A percentile compares a stretch with the other conserved stretches of the same genome.
Conservation (phyloP, 169 alveolate genomes). For the Plasmodium gonderi region DNA sequence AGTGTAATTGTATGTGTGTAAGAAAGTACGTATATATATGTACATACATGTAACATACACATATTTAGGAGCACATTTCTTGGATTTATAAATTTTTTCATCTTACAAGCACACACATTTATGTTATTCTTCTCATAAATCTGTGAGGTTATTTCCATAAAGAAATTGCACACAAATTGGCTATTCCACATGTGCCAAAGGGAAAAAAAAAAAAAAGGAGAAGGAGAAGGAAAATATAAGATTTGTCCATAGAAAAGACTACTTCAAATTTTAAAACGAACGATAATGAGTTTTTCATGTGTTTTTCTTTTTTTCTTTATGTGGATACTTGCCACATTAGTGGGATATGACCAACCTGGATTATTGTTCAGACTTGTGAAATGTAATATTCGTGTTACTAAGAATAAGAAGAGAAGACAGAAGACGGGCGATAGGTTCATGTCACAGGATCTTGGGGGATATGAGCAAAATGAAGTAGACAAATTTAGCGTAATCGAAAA, state of each 20-base stretch:
- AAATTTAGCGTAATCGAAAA: neutral
- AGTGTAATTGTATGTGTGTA: too few relatives aligned
- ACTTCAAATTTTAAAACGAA: neutral
- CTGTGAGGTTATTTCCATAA: neutral
- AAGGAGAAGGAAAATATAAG: neutral
- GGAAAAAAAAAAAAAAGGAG: neutral
- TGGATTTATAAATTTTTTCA: neutral
- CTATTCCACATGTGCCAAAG: neutral
- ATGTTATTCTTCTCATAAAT: neutral
- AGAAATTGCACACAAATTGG: neutral
- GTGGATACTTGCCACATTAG: neutral
- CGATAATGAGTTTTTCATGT: neutral
- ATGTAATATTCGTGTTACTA: conserved; percentile 8
- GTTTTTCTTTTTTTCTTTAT: conserved; percentile 2
- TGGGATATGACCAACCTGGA: neutral
- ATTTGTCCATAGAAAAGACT: neutral
- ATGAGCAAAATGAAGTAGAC: neutral
- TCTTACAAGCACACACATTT: neutral
- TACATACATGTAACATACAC: too few relatives aligned
- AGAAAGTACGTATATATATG: too few relatives aligned
- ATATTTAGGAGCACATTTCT: neutral
- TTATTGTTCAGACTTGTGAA: neutral
- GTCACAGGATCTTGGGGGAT: neutral
- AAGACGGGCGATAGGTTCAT: neutral
- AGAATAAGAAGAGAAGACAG: neutral